Base-by-base conservation (phyloP, 2,329 filamentous ascomycete species). In the Diaporthe vaccinii region DNA sequence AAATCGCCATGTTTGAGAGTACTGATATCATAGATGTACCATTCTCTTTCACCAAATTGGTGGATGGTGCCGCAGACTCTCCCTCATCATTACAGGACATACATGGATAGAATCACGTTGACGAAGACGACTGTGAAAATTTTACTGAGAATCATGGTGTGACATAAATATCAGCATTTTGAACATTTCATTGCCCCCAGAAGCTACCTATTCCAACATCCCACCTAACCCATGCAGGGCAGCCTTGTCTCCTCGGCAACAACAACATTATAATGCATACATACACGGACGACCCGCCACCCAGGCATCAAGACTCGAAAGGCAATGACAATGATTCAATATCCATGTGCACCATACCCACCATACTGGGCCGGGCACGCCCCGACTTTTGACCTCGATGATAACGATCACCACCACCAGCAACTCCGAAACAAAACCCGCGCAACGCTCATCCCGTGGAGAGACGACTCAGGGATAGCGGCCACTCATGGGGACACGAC, bases 351-450 rank as follows among this genome's bases (percentile, higher is more conserved):
- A 41, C 22, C 34, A 53, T 25, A 8, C 22, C 65, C 49, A 55
- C 49, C 65, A 22, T 41, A 31, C 41, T 20, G 25, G 28, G n/a
- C 14, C 17, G 34, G 34, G 53, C 5, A 55, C 22, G 25, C 8
- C n/a, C 65, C 9, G 25, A 10, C 15, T 41, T 69, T 69, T 41
- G 41, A 67, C 34, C 49, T 31, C 41, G 17, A 55, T 39, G 49
- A 55, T 69, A 34, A 55, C 15, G 41, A 65, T 36, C 17, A 65
- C 41, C 6, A 8, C 25, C 36, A 25, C 62, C 46, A 9, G 31
- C 49, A 69, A 69, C 65, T 34, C 65, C 65, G 49, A 53, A 69
- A 55, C 49, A 55, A 55, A 17, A 41, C n/a, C 36, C n/a, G n/a
- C 14, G 1, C 17, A 28, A 25, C n/a, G 20, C 46, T 53, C n/a